phyloP scores from a whole-genome alignment of 2,329 filamentous ascomycete genomes.

The Paracamarosporium sp. region DNA sequence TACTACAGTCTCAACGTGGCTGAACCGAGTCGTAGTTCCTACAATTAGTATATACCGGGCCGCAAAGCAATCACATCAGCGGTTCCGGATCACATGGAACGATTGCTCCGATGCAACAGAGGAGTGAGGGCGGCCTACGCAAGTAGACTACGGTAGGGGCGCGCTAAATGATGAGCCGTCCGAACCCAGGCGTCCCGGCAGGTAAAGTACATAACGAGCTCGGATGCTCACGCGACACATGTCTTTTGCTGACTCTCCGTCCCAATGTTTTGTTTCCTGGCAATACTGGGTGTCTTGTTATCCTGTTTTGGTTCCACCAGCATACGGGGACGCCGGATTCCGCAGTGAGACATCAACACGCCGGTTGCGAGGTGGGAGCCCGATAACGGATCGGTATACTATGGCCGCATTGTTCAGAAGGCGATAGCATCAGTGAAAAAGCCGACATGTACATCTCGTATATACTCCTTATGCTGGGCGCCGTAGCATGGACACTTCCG shows the following conservation, averaged over 20 bases:
- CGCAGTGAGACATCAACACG: not conserved
- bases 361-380: not conserved
- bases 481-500: constrained; percentile 8
- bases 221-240: not conserved
- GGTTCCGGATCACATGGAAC: not conserved
- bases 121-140: not conserved
- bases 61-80: too few species aligned
- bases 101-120: not conserved
- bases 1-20: not conserved
- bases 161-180: not conserved
- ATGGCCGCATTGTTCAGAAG: not conserved
- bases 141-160: not conserved
- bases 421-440: not conserved
- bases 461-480: not conserved
- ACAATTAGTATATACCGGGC: too few species aligned
- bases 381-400: not conserved
- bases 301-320: not conserved
- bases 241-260: not conserved
- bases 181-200: not conserved
- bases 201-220: not conserved
- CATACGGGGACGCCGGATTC: not conserved
- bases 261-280: not conserved
- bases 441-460: not conserved
- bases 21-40: not conserved
- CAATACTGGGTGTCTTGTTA: not conserved